phyloP scores from a whole-genome alignment of 768 basidiomycete genomes.

The Lanmaoa rubissima region DNA sequence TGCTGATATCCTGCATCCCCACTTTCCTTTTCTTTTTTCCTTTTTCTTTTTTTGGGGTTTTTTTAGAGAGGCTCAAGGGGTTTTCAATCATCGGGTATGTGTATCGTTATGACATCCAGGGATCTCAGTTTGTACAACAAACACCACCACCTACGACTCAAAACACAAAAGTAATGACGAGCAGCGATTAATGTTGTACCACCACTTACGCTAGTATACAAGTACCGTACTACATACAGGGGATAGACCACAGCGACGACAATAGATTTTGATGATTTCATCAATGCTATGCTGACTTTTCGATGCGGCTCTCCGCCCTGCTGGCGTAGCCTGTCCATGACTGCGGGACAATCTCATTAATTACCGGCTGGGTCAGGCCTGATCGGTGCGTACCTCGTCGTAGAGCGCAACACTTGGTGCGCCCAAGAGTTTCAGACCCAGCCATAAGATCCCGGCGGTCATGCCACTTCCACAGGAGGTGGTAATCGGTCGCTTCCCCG shows the following conservation, averaged over 20 bases:
- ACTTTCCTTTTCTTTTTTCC: neutral
- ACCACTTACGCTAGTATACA: slow-evolving; percentile 24
- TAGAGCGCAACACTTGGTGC: slow-evolving; percentile 70
- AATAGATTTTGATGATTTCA: slow-evolving; percentile 7
- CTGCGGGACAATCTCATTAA: slow-evolving; percentile 41
- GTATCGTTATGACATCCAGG: slow-evolving; percentile 18
- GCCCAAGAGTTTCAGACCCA: slow-evolving; percentile 77
- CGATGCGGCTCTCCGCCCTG: slow-evolving; percentile 71
- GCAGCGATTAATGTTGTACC: slow-evolving; percentile 29
- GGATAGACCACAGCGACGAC: slow-evolving; percentile 7
- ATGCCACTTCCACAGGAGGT: slow-evolving; percentile 95
- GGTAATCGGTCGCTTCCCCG: slow-evolving; percentile 60
- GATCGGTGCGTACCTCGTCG: slow-evolving; percentile 72
- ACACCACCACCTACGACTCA: slow-evolving; percentile 10
- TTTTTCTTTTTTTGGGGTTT: slow-evolving; percentile 6
- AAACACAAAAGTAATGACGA: slow-evolving; percentile 14
- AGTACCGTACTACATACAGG: slow-evolving; percentile 9
- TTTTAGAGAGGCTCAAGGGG: slow-evolving; percentile 14
- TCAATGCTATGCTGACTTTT: slow-evolving; percentile 38
- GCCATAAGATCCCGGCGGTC: slow-evolving; percentile 95
- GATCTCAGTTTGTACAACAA: slow-evolving; percentile 18
- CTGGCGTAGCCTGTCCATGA: slow-evolving; percentile 95
- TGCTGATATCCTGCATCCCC: slow-evolving; percentile 15
- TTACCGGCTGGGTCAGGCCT: slow-evolving; percentile 8
- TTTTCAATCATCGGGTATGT: slow-evolving; percentile 19